Percentiles rank a stretch among this genome's conserved stretches.
Conservation (phyloP, 2,329 filamentous ascomycete genomes). For the Cryphonectria japonica region DNA sequence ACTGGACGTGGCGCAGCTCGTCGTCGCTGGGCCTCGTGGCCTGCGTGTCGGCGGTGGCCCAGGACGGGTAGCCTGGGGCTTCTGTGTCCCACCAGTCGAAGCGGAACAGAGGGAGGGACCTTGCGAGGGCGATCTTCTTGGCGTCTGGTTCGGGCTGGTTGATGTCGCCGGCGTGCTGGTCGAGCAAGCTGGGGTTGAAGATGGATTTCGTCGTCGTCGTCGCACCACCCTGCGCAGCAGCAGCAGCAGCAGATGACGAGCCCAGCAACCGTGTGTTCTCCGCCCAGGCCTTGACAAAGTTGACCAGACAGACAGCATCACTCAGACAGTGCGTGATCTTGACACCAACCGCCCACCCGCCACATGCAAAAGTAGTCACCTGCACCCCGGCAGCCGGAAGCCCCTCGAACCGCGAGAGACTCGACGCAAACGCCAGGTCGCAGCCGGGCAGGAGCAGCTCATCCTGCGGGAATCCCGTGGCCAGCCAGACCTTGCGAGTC, state of each 20-base stretch:
- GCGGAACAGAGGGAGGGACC: slow-evolving; percentile 48
- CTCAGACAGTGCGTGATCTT: slow-evolving; percentile 48
- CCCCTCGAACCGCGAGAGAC: slow-evolving; percentile 35
- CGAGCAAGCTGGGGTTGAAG: slow-evolving; percentile 47
- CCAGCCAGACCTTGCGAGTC: slow-evolving; percentile 40
- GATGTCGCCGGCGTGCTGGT: slow-evolving; percentile 38
- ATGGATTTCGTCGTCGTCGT: slow-evolving; percentile 32
- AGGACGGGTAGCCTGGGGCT: slow-evolving; percentile 38
- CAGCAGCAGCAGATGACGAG: no score
- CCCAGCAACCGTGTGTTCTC: slow-evolving; percentile 34
- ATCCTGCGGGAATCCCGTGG: slow-evolving; percentile 39
- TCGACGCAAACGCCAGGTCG: slow-evolving; percentile 39
- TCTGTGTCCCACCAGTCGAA: slow-evolving; percentile 51
- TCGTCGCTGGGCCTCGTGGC: slow-evolving; percentile 34
- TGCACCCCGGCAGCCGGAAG: slow-evolving; percentile 43
- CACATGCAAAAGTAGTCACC: slow-evolving; percentile 45
- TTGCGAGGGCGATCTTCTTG: slow-evolving; percentile 36
- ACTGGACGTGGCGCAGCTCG: background rate
- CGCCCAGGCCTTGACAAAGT: slow-evolving; percentile 49
- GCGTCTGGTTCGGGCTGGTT: slow-evolving; percentile 34
- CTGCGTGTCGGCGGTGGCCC: slow-evolving; percentile 33
- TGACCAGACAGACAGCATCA: slow-evolving; percentile 47
- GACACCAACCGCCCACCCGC: slow-evolving; percentile 47
- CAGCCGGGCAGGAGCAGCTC: slow-evolving; percentile 39
- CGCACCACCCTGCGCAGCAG: no score